Evolutionary conservation across 768 basidiomycete genomes (phyloP).

Genomic region (Leccinellum luteum): DNA sequence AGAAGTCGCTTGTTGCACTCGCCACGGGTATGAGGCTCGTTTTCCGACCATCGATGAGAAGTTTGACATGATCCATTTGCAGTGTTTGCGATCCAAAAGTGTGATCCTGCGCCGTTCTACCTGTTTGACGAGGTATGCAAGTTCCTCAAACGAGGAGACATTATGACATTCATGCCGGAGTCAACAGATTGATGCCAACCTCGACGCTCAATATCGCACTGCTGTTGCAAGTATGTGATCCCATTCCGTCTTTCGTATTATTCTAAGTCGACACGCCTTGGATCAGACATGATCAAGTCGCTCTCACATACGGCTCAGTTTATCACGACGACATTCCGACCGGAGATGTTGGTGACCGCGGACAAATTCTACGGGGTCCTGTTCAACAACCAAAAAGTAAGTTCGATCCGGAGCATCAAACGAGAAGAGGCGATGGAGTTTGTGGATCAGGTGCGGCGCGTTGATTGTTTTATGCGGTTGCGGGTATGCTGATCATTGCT

Average conservation of each 20-base stretch:
- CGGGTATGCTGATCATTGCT: background rate
- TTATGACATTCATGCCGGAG: background rate
- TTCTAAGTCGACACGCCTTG: constrained; percentile 18
- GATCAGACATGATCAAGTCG: constrained; percentile 87
- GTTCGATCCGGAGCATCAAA: constrained; percentile 82
- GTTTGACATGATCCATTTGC: constrained; percentile 6
- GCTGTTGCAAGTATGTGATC: constrained; percentile 80
- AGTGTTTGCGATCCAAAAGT: constrained; percentile 99
- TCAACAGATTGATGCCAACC: constrained; percentile 87
- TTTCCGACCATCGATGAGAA: background rate
- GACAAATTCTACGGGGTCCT: constrained; percentile 98
- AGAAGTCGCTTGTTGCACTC: constrained; percentile 94
- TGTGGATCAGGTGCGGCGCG: constrained; percentile 72
- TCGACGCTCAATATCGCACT: constrained; percentile 96
- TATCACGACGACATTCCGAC: constrained; percentile 97
- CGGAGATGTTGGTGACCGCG: constrained; percentile 93
- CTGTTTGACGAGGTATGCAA: constrained; percentile 86
- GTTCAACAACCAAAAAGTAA: constrained; percentile 95
- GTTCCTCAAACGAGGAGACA: background rate
- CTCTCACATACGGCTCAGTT: constrained; percentile 88
- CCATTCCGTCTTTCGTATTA: constrained; percentile 30
- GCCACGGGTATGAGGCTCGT: constrained; percentile 63
- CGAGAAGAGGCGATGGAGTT: constrained; percentile 92
- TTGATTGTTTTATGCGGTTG: constrained; percentile 1
- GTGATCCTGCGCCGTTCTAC: constrained; percentile 98